Conservation (phyloP, 2,329 filamentous ascomycete genomes). For the Bipolaris oryzae region DNA sequence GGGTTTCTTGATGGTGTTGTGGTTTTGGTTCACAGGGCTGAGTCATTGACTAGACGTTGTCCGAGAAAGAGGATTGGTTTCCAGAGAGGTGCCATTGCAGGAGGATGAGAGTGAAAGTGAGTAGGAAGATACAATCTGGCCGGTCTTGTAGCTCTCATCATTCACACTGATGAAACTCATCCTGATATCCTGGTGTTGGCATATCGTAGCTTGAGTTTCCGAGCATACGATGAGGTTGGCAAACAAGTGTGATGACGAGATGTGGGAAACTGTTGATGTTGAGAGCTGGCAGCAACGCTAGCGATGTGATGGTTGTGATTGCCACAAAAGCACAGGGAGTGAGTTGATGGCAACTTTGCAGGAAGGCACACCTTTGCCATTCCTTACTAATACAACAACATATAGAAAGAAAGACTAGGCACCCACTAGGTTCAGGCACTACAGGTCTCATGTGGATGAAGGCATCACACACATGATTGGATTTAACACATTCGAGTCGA, state of each 20-base stretch:
- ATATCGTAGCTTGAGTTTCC: no score
- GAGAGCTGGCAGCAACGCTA: no score
- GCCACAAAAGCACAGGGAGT: no score
- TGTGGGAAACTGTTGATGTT: no score
- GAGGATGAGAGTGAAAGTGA: not conserved
- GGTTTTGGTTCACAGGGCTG: not conserved
- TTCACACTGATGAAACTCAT: not conserved
- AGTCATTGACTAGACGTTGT: no score
- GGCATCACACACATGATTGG: constrained; percentile 1
- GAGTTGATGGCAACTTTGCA: not conserved
- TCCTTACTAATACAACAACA: not conserved
- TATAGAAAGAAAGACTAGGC: not conserved
- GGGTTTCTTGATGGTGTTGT: not conserved
- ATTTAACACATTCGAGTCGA: constrained; percentile 20
- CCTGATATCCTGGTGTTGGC: no score
- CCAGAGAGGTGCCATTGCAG: no score
- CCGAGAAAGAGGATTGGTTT: not conserved
- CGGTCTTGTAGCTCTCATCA: not conserved
- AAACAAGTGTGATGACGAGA: no score
- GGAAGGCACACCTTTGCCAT: not conserved
- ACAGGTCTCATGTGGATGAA: not conserved
- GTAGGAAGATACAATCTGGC: not conserved
- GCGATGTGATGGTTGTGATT: no score
- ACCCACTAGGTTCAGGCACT: not conserved
- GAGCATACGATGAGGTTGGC: no score